Evolutionary conservation across 148 eudicot species (phyloP).

Genomic region (Pharnaceum exiguum): DNA sequence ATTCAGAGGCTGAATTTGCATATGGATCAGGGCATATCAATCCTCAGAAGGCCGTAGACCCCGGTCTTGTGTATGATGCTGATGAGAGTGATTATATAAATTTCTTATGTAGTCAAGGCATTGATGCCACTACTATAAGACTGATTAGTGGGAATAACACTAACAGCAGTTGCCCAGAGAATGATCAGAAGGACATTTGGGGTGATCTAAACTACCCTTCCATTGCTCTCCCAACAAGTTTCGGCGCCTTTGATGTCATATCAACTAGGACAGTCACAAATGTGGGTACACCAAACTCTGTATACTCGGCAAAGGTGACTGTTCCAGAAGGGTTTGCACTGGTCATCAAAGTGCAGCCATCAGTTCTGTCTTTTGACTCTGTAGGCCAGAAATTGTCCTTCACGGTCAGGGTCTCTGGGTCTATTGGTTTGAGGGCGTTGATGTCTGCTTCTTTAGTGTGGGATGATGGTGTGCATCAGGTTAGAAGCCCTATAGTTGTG

Average conservation of each 20-base stretch:
- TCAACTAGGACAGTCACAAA: conserved; percentile 35
- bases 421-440: conserved; percentile 8
- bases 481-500: conserved; percentile 44
- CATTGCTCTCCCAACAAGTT: conserved; percentile 11
- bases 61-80: conserved; percentile 32
- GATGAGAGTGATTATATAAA: conserved; percentile 21
- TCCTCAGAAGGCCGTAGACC: conserved; percentile 23
- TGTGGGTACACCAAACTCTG: conserved; percentile 24
- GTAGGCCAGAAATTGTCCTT: conserved; percentile 23
- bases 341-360: conserved; percentile 24
- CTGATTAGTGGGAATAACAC: conserved; percentile 18
- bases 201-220: conserved; percentile 43
- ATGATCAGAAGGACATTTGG: neutral
- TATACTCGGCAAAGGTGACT: conserved; percentile 10
- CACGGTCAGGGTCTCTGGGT: conserved; percentile 21
- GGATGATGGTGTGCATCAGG: conserved; percentile 43
- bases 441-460: conserved; percentile 38
- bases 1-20: conserved; percentile 27
- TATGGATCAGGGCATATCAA: conserved; percentile 36
- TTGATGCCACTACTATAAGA: neutral
- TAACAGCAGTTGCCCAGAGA: neutral
- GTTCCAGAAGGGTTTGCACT: neutral
- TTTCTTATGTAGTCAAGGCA: conserved; percentile 32
- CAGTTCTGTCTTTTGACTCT: conserved; percentile 14
- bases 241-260: conserved; percentile 10